Evolutionary conservation across 2,329 filamentous ascomycete genomes (phyloP).

Genomic region (Intubia oerlemansii): DNA sequence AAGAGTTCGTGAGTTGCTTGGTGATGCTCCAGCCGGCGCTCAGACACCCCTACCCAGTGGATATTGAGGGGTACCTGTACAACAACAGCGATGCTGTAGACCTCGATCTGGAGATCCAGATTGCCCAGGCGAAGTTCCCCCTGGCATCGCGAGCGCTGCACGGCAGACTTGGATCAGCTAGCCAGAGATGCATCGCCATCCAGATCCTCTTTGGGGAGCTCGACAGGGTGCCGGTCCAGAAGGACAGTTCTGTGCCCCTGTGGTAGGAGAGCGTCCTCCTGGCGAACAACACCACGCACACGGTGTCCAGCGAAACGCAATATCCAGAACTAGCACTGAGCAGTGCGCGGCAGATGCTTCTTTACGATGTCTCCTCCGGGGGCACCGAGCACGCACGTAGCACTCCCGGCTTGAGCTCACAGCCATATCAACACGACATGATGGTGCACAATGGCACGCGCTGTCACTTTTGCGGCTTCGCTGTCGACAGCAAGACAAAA

Average conservation of each 20-base stretch:
- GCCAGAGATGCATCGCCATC: constrained; percentile 4
- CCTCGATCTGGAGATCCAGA: constrained; percentile 4
- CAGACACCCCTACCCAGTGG: constrained; percentile 5
- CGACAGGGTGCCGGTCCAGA: too few species aligned
- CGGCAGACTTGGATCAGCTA: constrained; percentile 5
- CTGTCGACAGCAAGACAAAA: constrained; percentile 5
- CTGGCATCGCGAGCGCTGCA: constrained; percentile 5
- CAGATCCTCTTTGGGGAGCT: too few species aligned
- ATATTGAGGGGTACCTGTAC: constrained; percentile 5
- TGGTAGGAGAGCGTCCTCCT: too few species aligned
- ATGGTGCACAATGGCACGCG: too few species aligned
- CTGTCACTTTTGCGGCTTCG: constrained; percentile 7
- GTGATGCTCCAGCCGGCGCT: constrained; percentile 7
- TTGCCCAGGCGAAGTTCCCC: constrained; percentile 6
- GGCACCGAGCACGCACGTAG: constrained; percentile 3
- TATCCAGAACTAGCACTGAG: constrained; percentile 1
- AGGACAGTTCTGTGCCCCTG: too few species aligned
- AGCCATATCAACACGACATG: too few species aligned
- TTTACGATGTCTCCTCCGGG: constrained; percentile 4
- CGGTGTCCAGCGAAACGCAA: constrained; percentile 6
- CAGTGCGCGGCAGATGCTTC: constrained; percentile 2
- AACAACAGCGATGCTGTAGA: constrained; percentile 6
- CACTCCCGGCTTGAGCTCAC: constrained; percentile 1
- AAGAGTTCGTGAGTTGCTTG: constrained; percentile 3
- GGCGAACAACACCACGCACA: constrained; percentile 5